phyloP scores from a whole-genome alignment of 345 rosid species.

The Geranium rotundifolium region DNA sequence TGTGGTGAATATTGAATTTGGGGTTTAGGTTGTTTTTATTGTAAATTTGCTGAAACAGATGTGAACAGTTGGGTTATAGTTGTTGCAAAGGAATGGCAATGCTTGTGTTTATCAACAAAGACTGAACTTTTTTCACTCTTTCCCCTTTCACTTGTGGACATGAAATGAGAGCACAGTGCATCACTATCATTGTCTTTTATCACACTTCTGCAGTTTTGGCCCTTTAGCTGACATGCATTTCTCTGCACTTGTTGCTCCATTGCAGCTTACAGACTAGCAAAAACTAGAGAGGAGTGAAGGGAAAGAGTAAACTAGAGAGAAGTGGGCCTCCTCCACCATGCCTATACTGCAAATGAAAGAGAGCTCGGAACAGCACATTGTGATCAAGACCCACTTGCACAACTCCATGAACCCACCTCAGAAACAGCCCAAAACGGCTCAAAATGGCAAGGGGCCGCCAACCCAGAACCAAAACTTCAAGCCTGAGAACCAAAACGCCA shows the following conservation, averaged over 20 bases:
- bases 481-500: too few species aligned
- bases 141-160: slow-evolving; percentile 15
- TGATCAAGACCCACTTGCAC: slow-evolving; percentile 56
- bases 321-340: slow-evolving; percentile 20
- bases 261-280: slow-evolving; percentile 10
- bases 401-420: slow-evolving; percentile 41
- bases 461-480: slow-evolving; percentile 18
- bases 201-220: slow-evolving; percentile 16
- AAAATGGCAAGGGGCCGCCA: slow-evolving; percentile 64
- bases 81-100: slow-evolving; percentile 27
- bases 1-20: not conserved
- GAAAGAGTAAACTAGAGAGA: too few species aligned
- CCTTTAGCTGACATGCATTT: slow-evolving; percentile 32
- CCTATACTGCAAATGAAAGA: slow-evolving; percentile 90
- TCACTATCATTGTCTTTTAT: slow-evolving; percentile 1
- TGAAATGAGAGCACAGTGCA: slow-evolving; percentile 4
- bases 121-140: slow-evolving; percentile 10
- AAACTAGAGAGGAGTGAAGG: slow-evolving; percentile 8
- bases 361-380: slow-evolving; percentile 53
- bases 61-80: slow-evolving; percentile 8
- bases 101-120: slow-evolving; percentile 26
- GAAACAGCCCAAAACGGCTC: slow-evolving; percentile 47
- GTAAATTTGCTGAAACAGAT: slow-evolving; percentile 19
- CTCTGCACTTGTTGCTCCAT: slow-evolving; percentile 8
- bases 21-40: slow-evolving; percentile 1